Conservation (phyloP, 192 early-diverging fungal species). For the Gorgonomyces haynaldii region DNA sequence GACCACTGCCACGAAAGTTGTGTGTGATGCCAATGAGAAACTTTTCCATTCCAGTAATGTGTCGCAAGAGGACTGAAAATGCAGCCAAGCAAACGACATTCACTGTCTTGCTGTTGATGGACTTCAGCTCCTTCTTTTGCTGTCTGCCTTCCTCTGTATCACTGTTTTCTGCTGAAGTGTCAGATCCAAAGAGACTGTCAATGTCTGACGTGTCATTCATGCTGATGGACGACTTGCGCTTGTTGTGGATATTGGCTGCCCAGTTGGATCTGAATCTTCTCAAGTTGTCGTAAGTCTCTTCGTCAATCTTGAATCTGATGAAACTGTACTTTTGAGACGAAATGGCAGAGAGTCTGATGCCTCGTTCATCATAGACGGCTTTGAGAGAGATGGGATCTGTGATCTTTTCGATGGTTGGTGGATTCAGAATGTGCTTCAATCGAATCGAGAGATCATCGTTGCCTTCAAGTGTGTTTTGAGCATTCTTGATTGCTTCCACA, state of each 20-base stretch:
- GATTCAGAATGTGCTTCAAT: conserved; percentile 26
- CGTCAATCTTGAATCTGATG: conserved; percentile 18
- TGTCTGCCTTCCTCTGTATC: background rate
- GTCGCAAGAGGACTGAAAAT: conserved; percentile 37
- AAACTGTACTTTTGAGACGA: conserved; percentile 15
- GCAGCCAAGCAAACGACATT: conserved; percentile 24
- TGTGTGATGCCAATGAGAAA: conserved; percentile 32
- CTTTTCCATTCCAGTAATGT: conserved; percentile 35
- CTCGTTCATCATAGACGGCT: conserved; percentile 5
- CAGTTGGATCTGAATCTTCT: conserved; percentile 23
- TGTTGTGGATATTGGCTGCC: conserved; percentile 10
- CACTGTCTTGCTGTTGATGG: conserved; percentile 1
- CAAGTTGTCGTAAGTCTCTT: conserved; percentile 19
- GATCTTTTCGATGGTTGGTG: conserved; percentile 27
- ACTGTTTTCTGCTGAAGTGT: too few relatives aligned
- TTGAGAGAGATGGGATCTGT: conserved; percentile 21
- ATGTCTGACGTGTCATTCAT: conserved; percentile 6
- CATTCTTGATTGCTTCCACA: conserved; percentile 8
- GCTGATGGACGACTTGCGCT: conserved; percentile 1
- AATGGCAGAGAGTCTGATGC: background rate
- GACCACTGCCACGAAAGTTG: conserved; percentile 19
- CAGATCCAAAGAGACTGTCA: conserved; percentile 6
- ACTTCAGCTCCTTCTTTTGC: conserved; percentile 5
- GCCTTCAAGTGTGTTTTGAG: conserved; percentile 26
- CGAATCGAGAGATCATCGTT: conserved; percentile 38